Base-by-base conservation (phyloP, 169 alveolate genomes). In the Plasmodium adleri region DNA sequence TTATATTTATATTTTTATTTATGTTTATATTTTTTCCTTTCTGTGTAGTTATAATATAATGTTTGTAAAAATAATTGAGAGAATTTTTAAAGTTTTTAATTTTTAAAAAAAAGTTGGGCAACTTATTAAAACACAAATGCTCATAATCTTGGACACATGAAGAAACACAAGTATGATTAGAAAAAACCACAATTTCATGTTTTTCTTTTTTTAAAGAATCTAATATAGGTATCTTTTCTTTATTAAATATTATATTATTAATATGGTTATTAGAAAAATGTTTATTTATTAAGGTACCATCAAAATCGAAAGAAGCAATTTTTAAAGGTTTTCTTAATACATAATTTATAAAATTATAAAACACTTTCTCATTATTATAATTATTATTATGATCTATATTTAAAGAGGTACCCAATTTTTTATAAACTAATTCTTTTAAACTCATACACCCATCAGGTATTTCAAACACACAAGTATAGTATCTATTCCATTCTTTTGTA, bases 241-340 rank as follows among this genome's bases (percentile, higher is more conserved):
- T 47, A 24, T 56, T 26, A 13, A 20, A 8, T n/a, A 63, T 13
- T 49, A 75, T 9, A 75, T 32, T 75, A 56, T 75, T 75, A 2
- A 7, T 22, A 56, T 75, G 88, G 10, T 75, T 75, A 8, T 56
- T 32, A 20, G 45, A n/a, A 28, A 28, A 28, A 24, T 22, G 1
- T 3, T 58, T 49, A 28, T 75, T 75, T 3, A 75, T 32, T 52
- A 75, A 17, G n/a, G 88, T 75, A n/a, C 68, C 88, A 47, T 75
- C 74, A 26, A 75, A 75, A 75, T 75, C 88, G 32, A 75, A 75
- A 1, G 88, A 75, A 1, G 88, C 74, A 5, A 75, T 63, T 22
- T 63, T 75, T 3, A 75, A 13, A 24, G 88, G 74, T 32, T 75
- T 75, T n/a, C 75, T 45, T 32, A 75, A 26, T 17, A 75, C 15